These are phyloP conservation scores for Mucor saturninus DNA, from an alignment of 371 early-diverging fungal species.

Conservation along the genomic window DNA sequence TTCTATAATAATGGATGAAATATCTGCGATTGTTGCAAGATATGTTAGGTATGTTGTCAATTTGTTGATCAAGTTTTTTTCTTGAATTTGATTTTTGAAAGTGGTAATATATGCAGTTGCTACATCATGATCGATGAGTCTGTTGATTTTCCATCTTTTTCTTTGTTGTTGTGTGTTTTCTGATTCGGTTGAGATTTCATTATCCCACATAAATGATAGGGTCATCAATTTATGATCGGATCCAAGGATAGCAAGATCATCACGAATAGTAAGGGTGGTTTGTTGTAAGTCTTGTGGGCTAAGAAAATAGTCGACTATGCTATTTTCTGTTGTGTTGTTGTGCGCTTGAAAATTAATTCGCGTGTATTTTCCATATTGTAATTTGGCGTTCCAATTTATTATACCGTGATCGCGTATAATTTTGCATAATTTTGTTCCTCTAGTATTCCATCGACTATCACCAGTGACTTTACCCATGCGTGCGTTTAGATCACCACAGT, in stretches of 20 bases:
- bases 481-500: conserved; percentile 20
- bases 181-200: not conserved
- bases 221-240: not conserved
- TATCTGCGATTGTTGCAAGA: not conserved
- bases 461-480: conserved; percentile 1
- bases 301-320: conserved; percentile 4
- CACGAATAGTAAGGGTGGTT: not conserved
- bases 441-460: not conserved
- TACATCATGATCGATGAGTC: not conserved
- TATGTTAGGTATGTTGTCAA: not conserved
- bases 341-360: not conserved
- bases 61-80: no score
- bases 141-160: not conserved
- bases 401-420: not conserved
- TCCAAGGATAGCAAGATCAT: not conserved
- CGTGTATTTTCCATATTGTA: not conserved
- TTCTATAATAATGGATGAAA: not conserved
- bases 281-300: not conserved
- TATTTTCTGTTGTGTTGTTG: not conserved
- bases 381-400: not conserved
- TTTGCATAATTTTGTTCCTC: not conserved
- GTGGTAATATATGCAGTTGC: no score
- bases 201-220: not conserved
- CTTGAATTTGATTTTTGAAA: no score
- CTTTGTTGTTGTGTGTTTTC: not conserved